Evolutionary conservation across 768 basidiomycete species (phyloP), one percentile per base, ranked within the genome.

Genomic region (Artomyces pyxidatus): DNA sequence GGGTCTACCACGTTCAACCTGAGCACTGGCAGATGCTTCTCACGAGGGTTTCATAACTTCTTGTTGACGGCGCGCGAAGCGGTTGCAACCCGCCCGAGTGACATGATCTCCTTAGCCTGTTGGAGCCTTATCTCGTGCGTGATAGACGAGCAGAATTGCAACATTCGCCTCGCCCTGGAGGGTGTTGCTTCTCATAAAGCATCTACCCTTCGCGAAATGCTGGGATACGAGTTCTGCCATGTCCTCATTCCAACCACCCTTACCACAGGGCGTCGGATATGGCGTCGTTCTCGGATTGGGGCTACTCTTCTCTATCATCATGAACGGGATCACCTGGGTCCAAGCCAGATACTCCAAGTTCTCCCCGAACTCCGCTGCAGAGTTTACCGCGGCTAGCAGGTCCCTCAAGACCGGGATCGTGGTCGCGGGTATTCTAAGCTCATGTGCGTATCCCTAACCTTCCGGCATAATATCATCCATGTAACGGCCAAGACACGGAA

Each of bases 221-320:
- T 16, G 17, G 11, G 4, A 42, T 37, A n/a, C 37, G 37, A 16
- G 19, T 16, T n/a, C 37, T 14, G 19, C 22, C 40, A 42, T 42
- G 40, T 21, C 21, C 17, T 23, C 43, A 17, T 23, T 44, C 28
- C n/a, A n/a, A 29, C 27, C 43, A 10, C 43, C 43, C 25, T 58
- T 63, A 9, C 48, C 61, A 3, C 63, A 61, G 35, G 61, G 59
- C 7, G 57, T 47, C 12, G 63, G 63, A 8, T 64, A 64, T 53
- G 63, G 60, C 19, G 59, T 64, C 26, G 61, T 63, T n/a, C 50
- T 63, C 29, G 63, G 63, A 10, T 55, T 65, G 30, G 63, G 63
- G 3, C 54, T 63, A 32, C 49, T 63, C 32, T 64, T 65, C 45
- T 60, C 61, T 7, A 40, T 59, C 26, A 45, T 64, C 41, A 64